Conservation (phyloP, 2,329 filamentous ascomycete genomes). For the Aspergillus bombycis region DNA sequence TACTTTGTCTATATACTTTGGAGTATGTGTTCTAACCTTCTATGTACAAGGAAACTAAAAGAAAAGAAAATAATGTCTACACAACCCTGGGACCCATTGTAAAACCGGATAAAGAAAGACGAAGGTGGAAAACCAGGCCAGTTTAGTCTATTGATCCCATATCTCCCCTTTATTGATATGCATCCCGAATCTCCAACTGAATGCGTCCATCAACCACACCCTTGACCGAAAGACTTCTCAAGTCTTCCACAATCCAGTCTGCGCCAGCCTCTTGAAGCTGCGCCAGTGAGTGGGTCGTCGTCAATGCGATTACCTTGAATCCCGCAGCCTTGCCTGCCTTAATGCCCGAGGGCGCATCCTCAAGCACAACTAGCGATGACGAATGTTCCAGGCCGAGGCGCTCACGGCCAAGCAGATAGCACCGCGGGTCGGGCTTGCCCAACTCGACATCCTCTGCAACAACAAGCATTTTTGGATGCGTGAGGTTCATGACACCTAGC, state of each 20-base stretch:
- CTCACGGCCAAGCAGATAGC: constrained; percentile 70
- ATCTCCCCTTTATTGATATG: constrained; percentile 40
- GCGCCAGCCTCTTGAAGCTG: constrained; percentile 76
- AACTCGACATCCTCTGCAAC: constrained; percentile 74
- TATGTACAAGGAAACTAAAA: constrained; percentile 6
- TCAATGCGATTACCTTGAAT: constrained; percentile 80
- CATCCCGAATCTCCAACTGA: constrained; percentile 69
- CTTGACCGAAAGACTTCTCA: constrained; percentile 70
- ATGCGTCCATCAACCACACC: constrained; percentile 61
- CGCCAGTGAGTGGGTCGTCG: constrained; percentile 77
- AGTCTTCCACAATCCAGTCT: constrained; percentile 83
- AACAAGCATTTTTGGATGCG: constrained; percentile 67
- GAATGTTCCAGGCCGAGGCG: constrained; percentile 57
- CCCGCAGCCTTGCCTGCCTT: constrained; percentile 81
- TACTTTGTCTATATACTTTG: constrained; percentile 7
- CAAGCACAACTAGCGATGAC: constrained; percentile 71
- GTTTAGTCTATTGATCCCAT: constrained; percentile 1
- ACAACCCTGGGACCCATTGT: background rate
- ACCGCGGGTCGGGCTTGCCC: constrained; percentile 77
- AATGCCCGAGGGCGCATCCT: constrained; percentile 88
- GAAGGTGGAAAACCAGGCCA: background rate
- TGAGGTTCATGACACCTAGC: constrained; percentile 68
- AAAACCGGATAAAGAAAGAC: background rate
- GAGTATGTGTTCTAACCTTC: constrained; percentile 1
- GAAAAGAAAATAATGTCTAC: background rate